Evolutionary conservation across 2,329 filamentous ascomycete genomes (phyloP), one percentile per base, ranked within the genome.

Genomic region (Fusarium pseudonygamai): DNA sequence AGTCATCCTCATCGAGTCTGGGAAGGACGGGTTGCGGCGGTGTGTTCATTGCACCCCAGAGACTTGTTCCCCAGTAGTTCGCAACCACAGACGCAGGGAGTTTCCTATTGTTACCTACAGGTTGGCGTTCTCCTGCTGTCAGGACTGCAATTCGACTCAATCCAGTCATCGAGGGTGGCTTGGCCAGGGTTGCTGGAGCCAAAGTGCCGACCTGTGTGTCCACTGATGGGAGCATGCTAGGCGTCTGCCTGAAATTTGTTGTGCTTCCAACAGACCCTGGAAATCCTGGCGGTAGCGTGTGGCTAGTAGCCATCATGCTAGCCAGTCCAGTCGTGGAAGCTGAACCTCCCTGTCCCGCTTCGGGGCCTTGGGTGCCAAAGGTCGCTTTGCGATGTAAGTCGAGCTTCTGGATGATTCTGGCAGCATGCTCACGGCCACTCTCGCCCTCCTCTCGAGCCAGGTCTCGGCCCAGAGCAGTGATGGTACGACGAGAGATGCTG

Each of bases 61-160:
- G 92, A 64, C 91, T 93, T 78, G 92, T 97, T 56, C 96, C 96
- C 96, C 96, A 98, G 63, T 97, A 89, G 80, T 98, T 98, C 37
- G 95, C 95, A 85, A 97, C 90, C 69, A 98, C 91, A 20, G 94
- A 94, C 56, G 93, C 93, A 3, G 95, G 94, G 82, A 97, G 90
- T 28, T 89, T 89, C 46, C 92, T 90, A n/a, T 87, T 87, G 52
- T 86, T 89, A n/a, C 91, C 90, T 24, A 90, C 82, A 7, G 94
- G 86, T 5, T 90, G 90, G 68, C 92, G 89, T 78, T 97, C 95
- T 58, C 92, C 92, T 75, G 92, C 94, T 22, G 96, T 90, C 32
- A 94, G 87, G 30, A 98, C 93, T 28, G 95, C 96, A 28, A 91
- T 91, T 78, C 93, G 94, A 83, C 95, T 98, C 77, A 98, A 88